Conservation (phyloP, 176 grass and related monocot species). For the Metroxylon sagu region DNA sequence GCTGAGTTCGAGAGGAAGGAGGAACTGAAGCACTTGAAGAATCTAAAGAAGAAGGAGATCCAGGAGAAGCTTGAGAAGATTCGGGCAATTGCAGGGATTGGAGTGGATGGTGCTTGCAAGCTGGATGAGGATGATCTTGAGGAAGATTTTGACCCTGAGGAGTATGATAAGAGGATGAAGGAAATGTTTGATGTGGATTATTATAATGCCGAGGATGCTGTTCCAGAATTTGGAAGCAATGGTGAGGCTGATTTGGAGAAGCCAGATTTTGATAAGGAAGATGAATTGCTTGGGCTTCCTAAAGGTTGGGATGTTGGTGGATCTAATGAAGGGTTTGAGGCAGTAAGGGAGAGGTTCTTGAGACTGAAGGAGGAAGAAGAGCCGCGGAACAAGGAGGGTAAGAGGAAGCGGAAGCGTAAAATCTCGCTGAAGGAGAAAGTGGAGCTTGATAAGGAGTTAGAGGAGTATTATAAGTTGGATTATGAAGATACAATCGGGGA, state of each 20-base stretch:
- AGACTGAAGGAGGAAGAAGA: conserved; percentile 28
- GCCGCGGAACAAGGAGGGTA: conserved; percentile 9
- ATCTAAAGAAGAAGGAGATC: conserved; percentile 97
- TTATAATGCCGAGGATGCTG: conserved; percentile 55
- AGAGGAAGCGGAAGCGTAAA: conserved; percentile 37
- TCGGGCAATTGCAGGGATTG: conserved; percentile 53
- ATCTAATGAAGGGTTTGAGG: conserved; percentile 29
- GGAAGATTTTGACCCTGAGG: conserved; percentile 88
- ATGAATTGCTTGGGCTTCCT: conserved; percentile 63
- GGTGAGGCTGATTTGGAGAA: conserved; percentile 55
- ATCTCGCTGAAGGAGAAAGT: conserved; percentile 73
- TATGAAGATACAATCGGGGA: conserved; percentile 90
- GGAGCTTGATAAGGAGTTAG: conserved; percentile 87
- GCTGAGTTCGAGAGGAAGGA: conserved; percentile 56
- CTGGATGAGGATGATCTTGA: conserved; percentile 70
- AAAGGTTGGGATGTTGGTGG: conserved; percentile 38
- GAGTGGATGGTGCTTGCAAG: conserved; percentile 30
- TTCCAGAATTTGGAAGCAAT: conserved; percentile 57
- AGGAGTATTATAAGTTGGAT: conserved; percentile 93
- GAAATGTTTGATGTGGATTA: conserved; percentile 61
- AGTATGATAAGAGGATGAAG: conserved; percentile 82
- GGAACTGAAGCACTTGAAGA: conserved; percentile 89
- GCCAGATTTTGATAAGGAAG: conserved; percentile 84
- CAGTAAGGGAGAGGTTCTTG: conserved; percentile 25
- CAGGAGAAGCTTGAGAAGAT: conserved; percentile 77